phyloP scores from a whole-genome alignment of 202 grass and related monocot species.

The Zoysia matrella region DNA sequence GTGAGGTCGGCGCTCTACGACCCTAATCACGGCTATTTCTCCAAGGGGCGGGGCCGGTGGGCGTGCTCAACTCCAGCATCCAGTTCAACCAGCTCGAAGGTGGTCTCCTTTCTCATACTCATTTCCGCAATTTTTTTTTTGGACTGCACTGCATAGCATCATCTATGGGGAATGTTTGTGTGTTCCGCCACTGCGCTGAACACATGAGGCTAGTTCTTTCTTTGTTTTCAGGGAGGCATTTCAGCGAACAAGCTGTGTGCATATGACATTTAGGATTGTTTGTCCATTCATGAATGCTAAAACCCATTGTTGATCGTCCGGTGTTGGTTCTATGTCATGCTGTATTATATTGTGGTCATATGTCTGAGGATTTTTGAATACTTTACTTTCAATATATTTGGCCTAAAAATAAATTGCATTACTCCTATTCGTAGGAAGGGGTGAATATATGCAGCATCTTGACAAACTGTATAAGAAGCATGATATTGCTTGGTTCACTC shows the following conservation, averaged over 20 bases:
- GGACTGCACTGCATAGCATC: neutral
- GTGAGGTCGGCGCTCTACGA: constrained; percentile 86
- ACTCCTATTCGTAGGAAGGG: constrained; percentile 60
- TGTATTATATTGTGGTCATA: no score
- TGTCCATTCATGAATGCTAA: neutral
- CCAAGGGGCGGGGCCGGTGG: constrained; percentile 78
- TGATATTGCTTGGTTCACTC: constrained; percentile 97
- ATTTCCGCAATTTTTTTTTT: neutral
- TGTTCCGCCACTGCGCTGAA: constrained; percentile 5
- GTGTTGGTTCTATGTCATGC: constrained; percentile 2
- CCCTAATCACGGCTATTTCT: constrained; percentile 89
- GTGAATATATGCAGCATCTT: constrained; percentile 76
- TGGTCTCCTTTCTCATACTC: constrained; percentile 23
- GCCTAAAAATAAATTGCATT: constrained; percentile 21
- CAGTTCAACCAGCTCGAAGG: constrained; percentile 84
- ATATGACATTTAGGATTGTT: neutral
- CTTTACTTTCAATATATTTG: constrained; percentile 8
- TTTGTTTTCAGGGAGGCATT: constrained; percentile 40
- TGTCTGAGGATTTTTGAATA: neutral
- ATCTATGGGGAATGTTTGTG: neutral
- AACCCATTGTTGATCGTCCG: neutral
- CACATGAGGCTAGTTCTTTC: neutral
- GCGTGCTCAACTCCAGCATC: constrained; percentile 78
- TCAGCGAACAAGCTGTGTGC: constrained; percentile 41
- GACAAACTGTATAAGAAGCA: constrained; percentile 91